Evolutionary conservation across 2,329 filamentous ascomycete species (phyloP).

Genomic region (Stenocarpella maydis): DNA sequence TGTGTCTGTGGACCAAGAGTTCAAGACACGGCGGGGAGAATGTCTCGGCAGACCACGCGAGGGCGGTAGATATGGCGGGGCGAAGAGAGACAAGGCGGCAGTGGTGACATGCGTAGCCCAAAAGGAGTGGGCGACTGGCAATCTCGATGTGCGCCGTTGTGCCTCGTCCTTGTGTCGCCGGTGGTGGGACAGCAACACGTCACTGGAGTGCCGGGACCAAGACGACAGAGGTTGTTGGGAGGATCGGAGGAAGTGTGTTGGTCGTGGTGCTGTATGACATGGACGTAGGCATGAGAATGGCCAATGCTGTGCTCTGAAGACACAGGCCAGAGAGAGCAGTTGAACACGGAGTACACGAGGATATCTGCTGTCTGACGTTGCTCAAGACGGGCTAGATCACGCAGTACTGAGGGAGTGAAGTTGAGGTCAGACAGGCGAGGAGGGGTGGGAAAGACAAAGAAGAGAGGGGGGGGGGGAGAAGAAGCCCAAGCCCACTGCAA

Average conservation of each 20-base stretch:
- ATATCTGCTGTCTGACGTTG: not conserved
- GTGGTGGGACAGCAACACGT: conserved; percentile 4
- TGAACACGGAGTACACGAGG: not conserved
- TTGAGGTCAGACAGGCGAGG: not conserved
- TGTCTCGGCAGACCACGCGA: conserved; percentile 16
- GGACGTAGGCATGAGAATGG: not conserved
- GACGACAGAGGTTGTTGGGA: not conserved
- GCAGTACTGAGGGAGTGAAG: not conserved
- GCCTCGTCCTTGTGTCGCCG: not conserved
- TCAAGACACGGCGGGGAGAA: not conserved
- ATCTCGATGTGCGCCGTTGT: not conserved
- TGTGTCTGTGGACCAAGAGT: not conserved
- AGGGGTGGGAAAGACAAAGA: not conserved
- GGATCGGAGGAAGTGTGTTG: not conserved
- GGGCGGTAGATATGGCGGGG: not conserved
- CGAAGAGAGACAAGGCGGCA: not conserved
- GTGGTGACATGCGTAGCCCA: not conserved
- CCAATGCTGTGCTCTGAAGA: not conserved
- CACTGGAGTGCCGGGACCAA: not conserved
- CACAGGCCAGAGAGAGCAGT: not conserved
- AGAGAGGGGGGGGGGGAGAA: too few relatives aligned
- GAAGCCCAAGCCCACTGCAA: not conserved
- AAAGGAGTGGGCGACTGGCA: not conserved
- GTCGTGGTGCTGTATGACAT: not conserved
- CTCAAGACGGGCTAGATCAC: not conserved